A percentile compares a stretch with the other conserved stretches of the same genome.
Evolutionary conservation across 352 stramenopile species (phyloP).

Genomic region (Pythium rishiriense): DNA sequence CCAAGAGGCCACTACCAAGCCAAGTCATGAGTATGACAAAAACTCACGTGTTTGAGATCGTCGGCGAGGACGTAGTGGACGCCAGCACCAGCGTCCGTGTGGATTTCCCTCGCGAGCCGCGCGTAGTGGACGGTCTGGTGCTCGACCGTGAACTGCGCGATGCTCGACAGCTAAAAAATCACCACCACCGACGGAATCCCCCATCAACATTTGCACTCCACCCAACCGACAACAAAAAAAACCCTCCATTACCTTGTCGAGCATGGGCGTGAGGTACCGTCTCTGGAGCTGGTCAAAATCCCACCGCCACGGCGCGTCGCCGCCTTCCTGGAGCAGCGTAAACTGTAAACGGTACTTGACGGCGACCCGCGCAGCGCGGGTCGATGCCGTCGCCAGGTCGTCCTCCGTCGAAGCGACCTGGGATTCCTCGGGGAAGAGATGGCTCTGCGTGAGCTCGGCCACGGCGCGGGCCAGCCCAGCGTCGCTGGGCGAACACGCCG

Average conservation of each 20-base stretch:
- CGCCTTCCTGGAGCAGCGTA: slow-evolving; percentile 62
- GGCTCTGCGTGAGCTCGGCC: slow-evolving; percentile 36
- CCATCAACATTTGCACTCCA: too few relatives aligned
- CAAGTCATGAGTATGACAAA: not conserved
- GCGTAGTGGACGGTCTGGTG: slow-evolving; percentile 72
- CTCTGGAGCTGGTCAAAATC: slow-evolving; percentile 40
- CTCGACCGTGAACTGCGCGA: slow-evolving; percentile 75
- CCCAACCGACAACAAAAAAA: not conserved
- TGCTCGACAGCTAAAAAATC: slow-evolving; percentile 24
- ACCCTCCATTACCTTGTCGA: slow-evolving; percentile 40
- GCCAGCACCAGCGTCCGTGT: slow-evolving; percentile 30
- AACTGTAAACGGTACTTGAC: slow-evolving; percentile 72
- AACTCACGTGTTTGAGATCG: slow-evolving; percentile 68
- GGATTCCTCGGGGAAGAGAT: slow-evolving; percentile 40
- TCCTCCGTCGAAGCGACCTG: not conserved
- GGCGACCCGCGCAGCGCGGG: slow-evolving; percentile 39
- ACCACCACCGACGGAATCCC: too few relatives aligned
- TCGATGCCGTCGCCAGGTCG: slow-evolving; percentile 11
- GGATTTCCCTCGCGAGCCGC: slow-evolving; percentile 56
- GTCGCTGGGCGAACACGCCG: slow-evolving; percentile 20
- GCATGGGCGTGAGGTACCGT: slow-evolving; percentile 42
- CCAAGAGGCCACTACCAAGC: too few relatives aligned
- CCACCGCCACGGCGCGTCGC: slow-evolving; percentile 44
- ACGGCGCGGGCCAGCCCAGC: slow-evolving; percentile 28
- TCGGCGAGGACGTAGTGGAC: slow-evolving; percentile 51